Percentiles rank a stretch among this genome's conserved stretches.
Evolutionary conservation across 352 stramenopile genomes (phyloP).

Genomic region (Thalassiosira ordinaria): DNA sequence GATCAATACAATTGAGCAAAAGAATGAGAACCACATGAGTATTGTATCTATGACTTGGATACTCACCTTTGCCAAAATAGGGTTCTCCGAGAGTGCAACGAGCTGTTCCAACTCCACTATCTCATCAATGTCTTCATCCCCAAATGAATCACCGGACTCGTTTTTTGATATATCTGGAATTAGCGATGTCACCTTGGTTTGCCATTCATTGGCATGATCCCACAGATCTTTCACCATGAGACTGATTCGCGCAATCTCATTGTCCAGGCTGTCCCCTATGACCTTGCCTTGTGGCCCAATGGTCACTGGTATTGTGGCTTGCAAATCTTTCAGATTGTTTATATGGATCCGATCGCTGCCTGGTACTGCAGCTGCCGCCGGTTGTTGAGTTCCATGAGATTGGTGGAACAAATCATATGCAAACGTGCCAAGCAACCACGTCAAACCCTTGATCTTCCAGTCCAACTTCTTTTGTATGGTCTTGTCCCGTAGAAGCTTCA

Average conservation of each 20-base stretch:
- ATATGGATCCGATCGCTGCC: constrained; percentile 46
- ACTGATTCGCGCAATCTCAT: constrained; percentile 59
- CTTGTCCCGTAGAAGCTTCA: constrained; percentile 46
- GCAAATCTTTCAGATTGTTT: constrained; percentile 44
- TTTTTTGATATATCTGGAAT: constrained; percentile 45
- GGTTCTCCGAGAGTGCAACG: constrained; percentile 51
- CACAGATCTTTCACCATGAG: constrained; percentile 68
- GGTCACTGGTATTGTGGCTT: constrained; percentile 31
- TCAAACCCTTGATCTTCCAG: constrained; percentile 59
- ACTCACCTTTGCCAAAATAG: constrained; percentile 69
- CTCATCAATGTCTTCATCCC: constrained; percentile 8
- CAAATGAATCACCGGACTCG: background rate
- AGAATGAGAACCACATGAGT: constrained; percentile 1
- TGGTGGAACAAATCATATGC: constrained; percentile 1
- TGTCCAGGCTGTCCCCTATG: constrained; percentile 18
- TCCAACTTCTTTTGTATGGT: constrained; percentile 51
- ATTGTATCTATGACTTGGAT: background rate
- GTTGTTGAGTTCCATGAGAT: background rate
- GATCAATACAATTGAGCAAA: constrained; percentile 3
- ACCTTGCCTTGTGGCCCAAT: constrained; percentile 22
- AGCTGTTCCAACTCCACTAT: constrained; percentile 51
- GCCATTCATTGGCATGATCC: constrained; percentile 64
- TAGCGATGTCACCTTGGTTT: constrained; percentile 51
- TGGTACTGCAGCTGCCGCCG: constrained; percentile 8
- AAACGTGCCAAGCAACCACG: constrained; percentile 54